phyloP scores from a whole-genome alignment of 2,329 filamentous ascomycete species.

The Trichoderma pleuroti region DNA sequence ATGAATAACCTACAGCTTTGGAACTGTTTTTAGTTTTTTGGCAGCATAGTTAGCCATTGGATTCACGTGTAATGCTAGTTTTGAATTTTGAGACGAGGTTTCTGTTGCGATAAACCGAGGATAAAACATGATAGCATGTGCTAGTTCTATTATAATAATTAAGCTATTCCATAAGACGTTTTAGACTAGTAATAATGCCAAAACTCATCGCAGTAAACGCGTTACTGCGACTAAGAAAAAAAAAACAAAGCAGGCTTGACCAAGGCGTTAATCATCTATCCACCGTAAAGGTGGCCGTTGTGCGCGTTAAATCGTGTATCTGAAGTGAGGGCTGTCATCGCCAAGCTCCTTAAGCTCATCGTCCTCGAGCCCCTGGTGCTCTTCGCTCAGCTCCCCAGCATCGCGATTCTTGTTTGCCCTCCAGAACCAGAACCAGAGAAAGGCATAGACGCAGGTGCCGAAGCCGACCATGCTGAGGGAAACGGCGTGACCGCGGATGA shows the following conservation, averaged over 20 bases:
- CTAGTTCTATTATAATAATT: neutral
- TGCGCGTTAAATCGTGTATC: constrained; percentile 39
- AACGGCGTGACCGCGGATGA: constrained; percentile 58
- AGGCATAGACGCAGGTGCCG: constrained; percentile 49
- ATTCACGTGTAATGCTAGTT: neutral
- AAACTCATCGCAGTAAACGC: neutral
- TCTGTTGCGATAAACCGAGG: neutral
- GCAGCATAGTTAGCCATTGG: neutral
- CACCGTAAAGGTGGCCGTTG: neutral
- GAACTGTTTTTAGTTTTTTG: neutral
- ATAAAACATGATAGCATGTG: neutral
- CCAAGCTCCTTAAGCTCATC: constrained; percentile 50
- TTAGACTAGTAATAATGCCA: neutral
- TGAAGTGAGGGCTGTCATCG: constrained; percentile 50
- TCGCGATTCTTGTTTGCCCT: constrained; percentile 46
- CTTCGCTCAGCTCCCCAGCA: constrained; percentile 36
- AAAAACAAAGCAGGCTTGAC: neutral
- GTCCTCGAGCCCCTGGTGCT: constrained; percentile 41
- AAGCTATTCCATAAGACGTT: neutral
- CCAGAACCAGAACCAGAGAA: constrained; percentile 53
- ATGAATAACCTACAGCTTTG: neutral
- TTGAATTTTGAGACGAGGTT: neutral
- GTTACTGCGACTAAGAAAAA: neutral
- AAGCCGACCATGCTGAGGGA: constrained; percentile 57
- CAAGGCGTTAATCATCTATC: neutral